Conservation (phyloP, 2,329 filamentous ascomycete genomes). For the Microcyclosporella mali region DNA sequence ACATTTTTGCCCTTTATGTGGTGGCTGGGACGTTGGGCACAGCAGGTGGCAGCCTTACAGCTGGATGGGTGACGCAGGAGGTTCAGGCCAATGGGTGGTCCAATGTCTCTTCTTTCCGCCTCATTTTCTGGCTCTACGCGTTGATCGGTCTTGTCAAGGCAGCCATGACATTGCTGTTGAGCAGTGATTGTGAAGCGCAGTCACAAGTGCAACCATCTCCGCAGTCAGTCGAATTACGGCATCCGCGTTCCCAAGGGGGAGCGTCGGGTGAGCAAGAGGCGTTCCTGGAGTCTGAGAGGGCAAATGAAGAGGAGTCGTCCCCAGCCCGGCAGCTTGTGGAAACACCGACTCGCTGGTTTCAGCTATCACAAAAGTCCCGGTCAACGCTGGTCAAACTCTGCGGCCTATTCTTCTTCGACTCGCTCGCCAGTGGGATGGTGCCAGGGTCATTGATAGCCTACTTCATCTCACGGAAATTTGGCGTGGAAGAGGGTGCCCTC, state of each 20-base stretch:
- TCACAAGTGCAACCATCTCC: slow-evolving; percentile 1
- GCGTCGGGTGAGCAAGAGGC: slow-evolving; percentile 10
- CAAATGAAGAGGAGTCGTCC: not conserved
- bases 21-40: slow-evolving; percentile 27
- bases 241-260: slow-evolving; percentile 1
- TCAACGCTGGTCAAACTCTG: slow-evolving; percentile 51
- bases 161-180: slow-evolving; percentile 35
- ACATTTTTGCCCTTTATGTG: slow-evolving; percentile 31
- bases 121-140: slow-evolving; percentile 41
- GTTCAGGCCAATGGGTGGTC: slow-evolving; percentile 33
- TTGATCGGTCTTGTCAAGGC: slow-evolving; percentile 36
- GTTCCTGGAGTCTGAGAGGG: slow-evolving; percentile 9
- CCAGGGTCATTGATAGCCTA: slow-evolving; percentile 46
- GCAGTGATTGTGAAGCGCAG: slow-evolving; percentile 33
- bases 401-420: slow-evolving; percentile 61
- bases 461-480: slow-evolving; percentile 50
- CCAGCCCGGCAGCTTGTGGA: not conserved
- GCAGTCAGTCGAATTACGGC: slow-evolving; percentile 2
- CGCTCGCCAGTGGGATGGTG: slow-evolving; percentile 61
- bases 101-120: slow-evolving; percentile 34
- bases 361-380: slow-evolving; percentile 11
- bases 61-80: slow-evolving; percentile 34
- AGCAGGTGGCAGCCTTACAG: slow-evolving; percentile 25
- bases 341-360: slow-evolving; percentile 8
- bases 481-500: slow-evolving; percentile 45